Base-by-base conservation (phyloP, 1,284 basidiomycete genomes). In the Pascua guehoae region DNA sequence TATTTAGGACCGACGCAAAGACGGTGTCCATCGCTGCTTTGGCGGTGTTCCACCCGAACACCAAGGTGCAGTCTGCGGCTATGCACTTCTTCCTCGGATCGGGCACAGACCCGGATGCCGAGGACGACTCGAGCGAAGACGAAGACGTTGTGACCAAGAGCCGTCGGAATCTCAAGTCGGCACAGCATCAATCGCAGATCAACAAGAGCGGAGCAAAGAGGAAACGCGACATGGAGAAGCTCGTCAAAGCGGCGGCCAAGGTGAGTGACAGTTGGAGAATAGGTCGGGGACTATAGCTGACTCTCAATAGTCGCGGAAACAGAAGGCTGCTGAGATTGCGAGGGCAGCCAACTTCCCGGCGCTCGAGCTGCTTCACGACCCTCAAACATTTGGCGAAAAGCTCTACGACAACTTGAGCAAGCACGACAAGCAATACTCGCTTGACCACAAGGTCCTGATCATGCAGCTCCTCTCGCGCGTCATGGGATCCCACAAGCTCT, bases 401-500 rank as follows among this genome's bases (percentile, higher is more conserved):
- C 83, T 99, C 1, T 98, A 93, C 72, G 89, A 95, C 70, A 84
- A 86, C 54, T 80, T 99, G 50, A 86, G 86, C 70, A 84, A 83
- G 45, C 86, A 94, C 75, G 94, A 97, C 82, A 96, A 94, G 76
- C 86, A 88, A 15, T 92, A 89, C 73, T 88, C 90, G 17, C 84
- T 98, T 64, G 94, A 98, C 66, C 95, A 98, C 82, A 98, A 97
- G 79, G 88, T 98, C 58, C 83, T 98, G 62, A 83, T 97, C 71
- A 96, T 98, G 91, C 93, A 98, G 74, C 87, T 99, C 42, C 84
- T 98, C 50, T 89, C 91, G n/a, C 86, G 96, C 49, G 88, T 98
- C 53, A 95, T 94, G 85, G 89, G 91, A 41, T 80, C 84, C 2
- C 95, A 98, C 81, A 93, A 94, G 75, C 86, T 96, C 58, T 92